Percentiles rank a stretch among this genome's conserved stretches.
These are phyloP conservation scores for Arachnomyces sp. DNA, from an alignment of 2,329 filamentous ascomycete genomes.

Conservation along the genomic window DNA sequence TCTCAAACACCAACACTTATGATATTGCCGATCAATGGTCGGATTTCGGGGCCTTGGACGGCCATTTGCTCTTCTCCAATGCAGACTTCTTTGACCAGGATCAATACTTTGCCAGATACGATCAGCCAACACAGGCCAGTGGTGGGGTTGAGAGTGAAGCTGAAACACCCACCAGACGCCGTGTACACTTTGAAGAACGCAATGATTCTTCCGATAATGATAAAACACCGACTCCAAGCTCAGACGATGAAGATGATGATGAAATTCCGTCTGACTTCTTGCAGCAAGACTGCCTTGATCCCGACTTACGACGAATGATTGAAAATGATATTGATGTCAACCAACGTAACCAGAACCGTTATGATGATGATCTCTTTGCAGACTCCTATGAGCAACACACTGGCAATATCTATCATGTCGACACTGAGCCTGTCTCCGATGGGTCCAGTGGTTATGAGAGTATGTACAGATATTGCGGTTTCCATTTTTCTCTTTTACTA, in stretches of 20 bases:
- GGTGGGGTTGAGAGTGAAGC: conserved; percentile 28
- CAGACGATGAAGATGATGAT: conserved; percentile 45
- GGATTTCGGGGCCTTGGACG: conserved; percentile 42
- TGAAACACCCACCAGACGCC: conserved; percentile 43
- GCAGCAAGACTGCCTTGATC: conserved; percentile 63
- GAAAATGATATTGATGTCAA: conserved; percentile 50
- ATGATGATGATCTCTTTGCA: conserved; percentile 31
- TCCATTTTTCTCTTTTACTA: conserved; percentile 32
- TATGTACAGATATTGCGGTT: conserved; percentile 34
- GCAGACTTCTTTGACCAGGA: conserved; percentile 38
- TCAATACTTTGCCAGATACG: conserved; percentile 25
- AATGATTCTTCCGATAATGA: conserved; percentile 53
- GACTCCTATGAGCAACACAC: conserved; percentile 28
- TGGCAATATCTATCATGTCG: conserved; percentile 36
- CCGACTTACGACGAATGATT: conserved; percentile 63
- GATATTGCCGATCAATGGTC: conserved; percentile 39
- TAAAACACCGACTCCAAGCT: conserved; percentile 25
- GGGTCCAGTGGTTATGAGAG: conserved; percentile 50
- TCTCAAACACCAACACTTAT: conserved; percentile 11
- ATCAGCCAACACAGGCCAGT: conserved; percentile 29
- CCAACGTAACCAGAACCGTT: conserved; percentile 20
- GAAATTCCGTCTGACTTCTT: conserved; percentile 74
- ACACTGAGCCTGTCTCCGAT: conserved; percentile 36
- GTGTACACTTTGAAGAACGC: conserved; percentile 60
- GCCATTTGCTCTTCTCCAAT: conserved; percentile 32